Evolutionary conservation across 768 basidiomycete species (phyloP).

Genomic region (Tulasnella sp.): DNA sequence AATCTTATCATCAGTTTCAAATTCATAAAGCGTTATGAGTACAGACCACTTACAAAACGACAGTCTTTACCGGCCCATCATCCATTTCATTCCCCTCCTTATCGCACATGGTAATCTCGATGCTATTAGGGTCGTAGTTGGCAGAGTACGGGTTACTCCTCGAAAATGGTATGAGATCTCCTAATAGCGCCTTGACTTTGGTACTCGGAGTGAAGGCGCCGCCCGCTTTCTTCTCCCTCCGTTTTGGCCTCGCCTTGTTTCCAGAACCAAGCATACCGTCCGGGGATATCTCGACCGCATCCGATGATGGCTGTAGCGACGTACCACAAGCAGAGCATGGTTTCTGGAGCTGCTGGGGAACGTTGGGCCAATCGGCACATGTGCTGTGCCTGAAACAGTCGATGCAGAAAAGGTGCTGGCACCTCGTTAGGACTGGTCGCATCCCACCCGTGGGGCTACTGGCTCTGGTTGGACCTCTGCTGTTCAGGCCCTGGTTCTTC

Average conservation of each 20-base stretch:
- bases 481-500: constrained; percentile 28
- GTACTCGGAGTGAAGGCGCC: constrained; percentile 65
- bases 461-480: constrained; percentile 63
- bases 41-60: constrained; percentile 71
- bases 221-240: constrained; percentile 15
- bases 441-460: constrained; percentile 50
- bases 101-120: constrained; percentile 72
- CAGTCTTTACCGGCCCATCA: constrained; percentile 71
- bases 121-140: constrained; percentile 72
- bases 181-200: constrained; percentile 74
- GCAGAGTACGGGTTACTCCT: constrained; percentile 72
- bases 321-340: constrained; percentile 72
- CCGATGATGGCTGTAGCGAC: constrained; percentile 46
- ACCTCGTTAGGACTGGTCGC: constrained; percentile 73
- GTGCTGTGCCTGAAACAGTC: constrained; percentile 75
- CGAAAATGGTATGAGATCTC: constrained; percentile 73
- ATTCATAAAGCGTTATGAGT: neutral
- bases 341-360: constrained; percentile 43
- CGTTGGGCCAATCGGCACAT: constrained; percentile 71
- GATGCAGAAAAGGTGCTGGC: constrained; percentile 88
- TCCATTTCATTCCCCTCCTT: constrained; percentile 58
- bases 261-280: constrained; percentile 34
- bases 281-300: constrained; percentile 74
- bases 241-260: constrained; percentile 18
- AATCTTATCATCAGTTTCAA: neutral